Conservation (phyloP, 2,329 filamentous ascomycete species). For the Delphinella strobiligena region DNA sequence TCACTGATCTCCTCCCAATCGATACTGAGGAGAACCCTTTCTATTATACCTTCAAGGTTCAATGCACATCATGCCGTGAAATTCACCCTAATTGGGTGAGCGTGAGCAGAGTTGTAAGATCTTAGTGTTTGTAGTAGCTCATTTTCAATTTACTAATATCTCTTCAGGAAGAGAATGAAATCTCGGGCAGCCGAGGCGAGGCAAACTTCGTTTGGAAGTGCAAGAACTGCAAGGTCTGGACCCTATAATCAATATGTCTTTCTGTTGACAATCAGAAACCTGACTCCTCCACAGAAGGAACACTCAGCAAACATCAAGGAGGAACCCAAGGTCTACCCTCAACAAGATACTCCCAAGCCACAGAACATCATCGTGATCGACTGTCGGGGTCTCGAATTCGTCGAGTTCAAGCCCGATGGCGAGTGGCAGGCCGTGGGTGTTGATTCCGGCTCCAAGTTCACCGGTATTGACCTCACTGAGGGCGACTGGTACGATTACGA, state of each 20-base stretch:
- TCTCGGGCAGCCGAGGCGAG: slow-evolving; percentile 86
- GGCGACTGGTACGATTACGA: slow-evolving; percentile 93
- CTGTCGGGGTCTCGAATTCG: slow-evolving; percentile 86
- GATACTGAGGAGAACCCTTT: slow-evolving; percentile 76
- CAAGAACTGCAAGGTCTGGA: slow-evolving; percentile 81
- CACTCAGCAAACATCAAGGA: slow-evolving; percentile 75
- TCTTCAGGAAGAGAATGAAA: slow-evolving; percentile 68
- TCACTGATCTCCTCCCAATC: slow-evolving; percentile 76
- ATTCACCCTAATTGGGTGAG: slow-evolving; percentile 76
- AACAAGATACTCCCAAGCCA: slow-evolving; percentile 55
- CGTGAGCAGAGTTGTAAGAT: slow-evolving; percentile 73
- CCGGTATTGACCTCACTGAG: slow-evolving; percentile 67
- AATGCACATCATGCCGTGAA: slow-evolving; percentile 96
- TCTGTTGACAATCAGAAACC: not conserved
- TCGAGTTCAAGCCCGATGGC: slow-evolving; percentile 81
- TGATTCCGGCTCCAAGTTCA: slow-evolving; percentile 74
- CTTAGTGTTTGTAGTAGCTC: slow-evolving; percentile 10
- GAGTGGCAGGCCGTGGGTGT: slow-evolving; percentile 77
- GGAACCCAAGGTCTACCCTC: slow-evolving; percentile 59
- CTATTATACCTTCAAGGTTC: slow-evolving; percentile 95
- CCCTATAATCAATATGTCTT: not conserved
- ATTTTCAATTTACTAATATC: not conserved
- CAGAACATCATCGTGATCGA: slow-evolving; percentile 83
- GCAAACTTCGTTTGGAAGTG: slow-evolving; percentile 99
- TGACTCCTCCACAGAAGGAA: slow-evolving; percentile 47